Base-by-base conservation (phyloP, 768 basidiomycete genomes). In the Sporobolomyces phaffii region DNA sequence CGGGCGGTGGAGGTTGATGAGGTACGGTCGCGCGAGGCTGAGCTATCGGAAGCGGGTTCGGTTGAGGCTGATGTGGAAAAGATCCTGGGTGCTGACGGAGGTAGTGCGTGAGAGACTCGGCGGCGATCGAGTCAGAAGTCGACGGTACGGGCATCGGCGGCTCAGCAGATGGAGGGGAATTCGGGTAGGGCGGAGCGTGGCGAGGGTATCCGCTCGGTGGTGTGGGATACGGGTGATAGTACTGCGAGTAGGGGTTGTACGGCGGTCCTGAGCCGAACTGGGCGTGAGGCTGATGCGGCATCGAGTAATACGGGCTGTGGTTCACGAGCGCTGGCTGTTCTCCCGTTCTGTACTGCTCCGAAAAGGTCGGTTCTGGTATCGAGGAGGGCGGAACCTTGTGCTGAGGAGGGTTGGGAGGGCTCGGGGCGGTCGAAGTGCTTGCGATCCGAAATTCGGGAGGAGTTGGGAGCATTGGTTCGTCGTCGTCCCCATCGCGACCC, bases 171-270 rank as follows among this genome's bases (percentile, higher is more conserved):
- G n/a, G n/a, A n/a, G n/a, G n/a, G n/a, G n/a, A n/a, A n/a, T n/a
- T n/a, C n/a, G n/a, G n/a, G n/a, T n/a, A n/a, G n/a, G n/a, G n/a
- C n/a, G n/a, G n/a, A n/a, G n/a, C n/a, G n/a, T n/a, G n/a, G n/a
- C n/a, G n/a, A n/a, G n/a, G n/a, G n/a, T n/a, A n/a, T n/a, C n/a
- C n/a, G n/a, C n/a, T n/a, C n/a, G n/a, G 56, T 44, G 18, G 29
- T 7, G 26, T 24, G 3, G 40, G 20, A 20, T 58, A 43, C 8
- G 54, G 26, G 28, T 45, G 43, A n/a, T 58, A 47, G 41, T 33
- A 31, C 29, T 45, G 29, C 31, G 56, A 31, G 54, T 57, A 57
- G 6, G 54, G 54, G 54, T 57, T 41, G 54, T 10, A 18, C 14
- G 52, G 22, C 47, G 44, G 20, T 5, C 43, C 18, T 2, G 26